Evolutionary conservation across 2,329 filamentous ascomycete genomes (phyloP).

Genomic region (Aspergillus glaucus): DNA sequence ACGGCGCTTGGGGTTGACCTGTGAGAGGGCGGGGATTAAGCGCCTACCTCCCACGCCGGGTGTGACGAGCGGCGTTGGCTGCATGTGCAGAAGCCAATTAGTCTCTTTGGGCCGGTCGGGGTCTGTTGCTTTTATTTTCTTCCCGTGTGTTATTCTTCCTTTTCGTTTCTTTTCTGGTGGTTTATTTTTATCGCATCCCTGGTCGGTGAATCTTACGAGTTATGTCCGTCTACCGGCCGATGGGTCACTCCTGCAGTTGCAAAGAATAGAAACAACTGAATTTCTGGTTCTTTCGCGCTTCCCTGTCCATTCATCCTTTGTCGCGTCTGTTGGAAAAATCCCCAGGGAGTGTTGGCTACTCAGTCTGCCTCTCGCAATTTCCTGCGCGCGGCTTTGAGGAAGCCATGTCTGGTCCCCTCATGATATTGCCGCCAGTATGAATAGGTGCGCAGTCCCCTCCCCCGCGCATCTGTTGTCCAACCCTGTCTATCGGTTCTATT

Average conservation of each 20-base stretch:
- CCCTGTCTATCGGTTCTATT: neutral
- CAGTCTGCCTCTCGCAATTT: constrained; percentile 6
- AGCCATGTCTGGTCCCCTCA: constrained; percentile 21
- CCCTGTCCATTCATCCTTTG: constrained; percentile 10
- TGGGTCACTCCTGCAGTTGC: constrained; percentile 15
- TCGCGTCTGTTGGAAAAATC: constrained; percentile 8
- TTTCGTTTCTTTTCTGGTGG: constrained; percentile 11
- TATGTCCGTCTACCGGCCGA: constrained; percentile 7
- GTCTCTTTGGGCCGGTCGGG: constrained; percentile 2
- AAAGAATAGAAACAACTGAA: constrained; percentile 22
- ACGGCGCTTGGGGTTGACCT: constrained; percentile 4
- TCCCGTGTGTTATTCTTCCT: neutral
- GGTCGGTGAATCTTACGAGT: constrained; percentile 13
- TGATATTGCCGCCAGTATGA: constrained; percentile 29
- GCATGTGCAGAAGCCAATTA: neutral
- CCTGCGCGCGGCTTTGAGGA: constrained; percentile 16
- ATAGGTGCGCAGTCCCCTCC: constrained; percentile 27
- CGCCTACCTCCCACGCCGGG: constrained; percentile 22
- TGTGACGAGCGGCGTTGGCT: constrained; percentile 25
- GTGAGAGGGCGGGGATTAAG: constrained; percentile 17
- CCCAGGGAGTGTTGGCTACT: neutral
- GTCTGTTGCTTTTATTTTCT: constrained; percentile 15
- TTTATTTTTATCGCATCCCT: constrained; percentile 19
- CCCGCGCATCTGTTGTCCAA: neutral
- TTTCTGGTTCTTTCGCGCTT: constrained; percentile 9